These are phyloP conservation scores for Pichia deserticola DNA, from an alignment of 805 yeast species.

Conservation along the genomic window DNA sequence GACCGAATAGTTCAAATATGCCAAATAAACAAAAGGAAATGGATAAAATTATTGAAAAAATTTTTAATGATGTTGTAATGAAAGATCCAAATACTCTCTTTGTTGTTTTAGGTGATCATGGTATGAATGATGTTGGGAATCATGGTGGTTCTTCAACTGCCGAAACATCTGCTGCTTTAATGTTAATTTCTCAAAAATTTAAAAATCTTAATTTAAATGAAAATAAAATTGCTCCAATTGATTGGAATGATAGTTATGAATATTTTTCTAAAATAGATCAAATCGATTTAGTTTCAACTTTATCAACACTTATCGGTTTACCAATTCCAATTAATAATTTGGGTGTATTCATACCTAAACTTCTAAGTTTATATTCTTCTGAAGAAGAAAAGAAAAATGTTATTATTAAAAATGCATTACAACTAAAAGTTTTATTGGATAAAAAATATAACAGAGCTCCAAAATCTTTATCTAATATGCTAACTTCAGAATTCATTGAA, in stretches of 20 bases:
- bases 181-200: constrained; percentile 60
- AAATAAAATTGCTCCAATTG: constrained; percentile 31
- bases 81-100: constrained; percentile 47
- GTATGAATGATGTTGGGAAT: constrained; percentile 92
- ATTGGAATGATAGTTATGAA: constrained; percentile 35
- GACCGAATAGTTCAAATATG: constrained; percentile 79
- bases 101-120: constrained; percentile 87
- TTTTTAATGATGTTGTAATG: constrained; percentile 33
- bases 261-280: constrained; percentile 54
- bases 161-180: constrained; percentile 82
- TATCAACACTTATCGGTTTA: constrained; percentile 51
- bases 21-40: constrained; percentile 74
- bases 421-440: constrained; percentile 41
- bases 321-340: constrained; percentile 67
- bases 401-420: constrained; percentile 50
- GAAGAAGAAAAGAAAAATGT: constrained; percentile 29
- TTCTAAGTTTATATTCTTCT: constrained; percentile 45
- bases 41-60: constrained; percentile 55
- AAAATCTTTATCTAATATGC: constrained; percentile 9
- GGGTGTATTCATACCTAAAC: constrained; percentile 59
- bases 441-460: constrained; percentile 32
- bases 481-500: constrained; percentile 12
- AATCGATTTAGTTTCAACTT: constrained; percentile 67
- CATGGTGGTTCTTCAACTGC: constrained; percentile 95
- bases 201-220: constrained; percentile 18